These are phyloP conservation scores for Beauveria medogensis DNA, from an alignment of 2,329 filamentous ascomycete genomes.

Conservation along the genomic window DNA sequence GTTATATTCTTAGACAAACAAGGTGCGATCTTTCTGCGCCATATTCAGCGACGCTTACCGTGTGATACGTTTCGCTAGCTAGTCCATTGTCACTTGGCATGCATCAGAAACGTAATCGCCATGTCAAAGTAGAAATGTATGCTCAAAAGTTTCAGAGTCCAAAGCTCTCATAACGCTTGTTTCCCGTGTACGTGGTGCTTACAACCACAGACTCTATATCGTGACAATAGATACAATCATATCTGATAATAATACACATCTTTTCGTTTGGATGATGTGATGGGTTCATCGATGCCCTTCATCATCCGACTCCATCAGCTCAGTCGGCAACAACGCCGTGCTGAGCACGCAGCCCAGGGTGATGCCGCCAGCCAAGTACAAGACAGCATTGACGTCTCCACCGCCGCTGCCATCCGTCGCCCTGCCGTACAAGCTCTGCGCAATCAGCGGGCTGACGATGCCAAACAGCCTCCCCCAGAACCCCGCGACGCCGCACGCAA, in stretches of 20 bases:
- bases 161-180: neutral
- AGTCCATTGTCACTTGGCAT: too few relatives aligned
- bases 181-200: neutral
- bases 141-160: neutral
- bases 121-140: too few relatives aligned
- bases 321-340: constrained; percentile 38
- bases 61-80: too few relatives aligned
- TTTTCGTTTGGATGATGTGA: neutral
- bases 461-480: constrained; percentile 52
- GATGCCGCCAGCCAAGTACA: constrained; percentile 49
- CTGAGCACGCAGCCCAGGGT: constrained; percentile 44
- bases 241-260: neutral
- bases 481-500: constrained; percentile 47
- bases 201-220: neutral
- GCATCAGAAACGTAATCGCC: too few relatives aligned
- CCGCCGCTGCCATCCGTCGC: constrained; percentile 22
- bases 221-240: neutral
- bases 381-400: constrained; percentile 36
- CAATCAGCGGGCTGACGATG: constrained; percentile 49
- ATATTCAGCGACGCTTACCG: too few relatives aligned
- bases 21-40: too few relatives aligned
- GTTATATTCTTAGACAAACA: too few relatives aligned
- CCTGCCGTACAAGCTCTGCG: constrained; percentile 33
- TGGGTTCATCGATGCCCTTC: constrained; percentile 13
- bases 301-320: constrained; percentile 27